A percentile compares a stretch with the other conserved stretches of the same genome.
phyloP scores from a whole-genome alignment of 805 yeast species.

The Lachancea sp. region DNA sequence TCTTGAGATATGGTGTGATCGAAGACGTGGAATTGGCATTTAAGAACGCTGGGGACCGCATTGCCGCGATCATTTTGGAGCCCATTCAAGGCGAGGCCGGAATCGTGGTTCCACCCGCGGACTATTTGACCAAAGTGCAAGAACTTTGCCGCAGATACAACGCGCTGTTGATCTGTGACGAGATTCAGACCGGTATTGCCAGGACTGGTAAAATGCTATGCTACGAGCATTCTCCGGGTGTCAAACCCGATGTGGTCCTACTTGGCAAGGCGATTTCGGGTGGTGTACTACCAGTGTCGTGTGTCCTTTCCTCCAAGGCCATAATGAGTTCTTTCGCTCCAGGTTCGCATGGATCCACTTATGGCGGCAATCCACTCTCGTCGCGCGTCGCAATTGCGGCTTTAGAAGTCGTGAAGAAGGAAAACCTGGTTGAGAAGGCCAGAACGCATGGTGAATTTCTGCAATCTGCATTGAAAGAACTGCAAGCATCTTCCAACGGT shows the following conservation, averaged over 20 bases:
- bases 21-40: slow-evolving; percentile 84
- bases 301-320: slow-evolving; percentile 82
- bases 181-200: slow-evolving; percentile 95
- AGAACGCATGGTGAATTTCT: slow-evolving; percentile 62
- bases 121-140: slow-evolving; percentile 67
- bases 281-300: slow-evolving; percentile 88
- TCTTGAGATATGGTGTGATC: slow-evolving; percentile 71
- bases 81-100: slow-evolving; percentile 99
- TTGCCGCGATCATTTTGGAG: slow-evolving; percentile 87
- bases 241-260: slow-evolving; percentile 82
- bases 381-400: slow-evolving; percentile 93
- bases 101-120: slow-evolving; percentile 86
- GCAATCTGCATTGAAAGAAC: slow-evolving; percentile 48
- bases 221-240: slow-evolving; percentile 70
- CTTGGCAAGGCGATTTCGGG: slow-evolving; percentile 95
- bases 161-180: slow-evolving; percentile 87
- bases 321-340: slow-evolving; percentile 87
- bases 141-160: slow-evolving; percentile 75
- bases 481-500: slow-evolving; percentile 48
- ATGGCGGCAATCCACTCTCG: slow-evolving; percentile 95
- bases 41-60: slow-evolving; percentile 73
- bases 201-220: slow-evolving; percentile 94
- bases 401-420: slow-evolving; percentile 81
- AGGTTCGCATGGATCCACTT: slow-evolving; percentile 96
- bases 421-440: slow-evolving; percentile 76